A percentile compares a stretch with the other conserved stretches of the same genome.
Evolutionary conservation across 1,139 yeast species (phyloP).

Genomic region (Groenewaldozyma sp.): DNA sequence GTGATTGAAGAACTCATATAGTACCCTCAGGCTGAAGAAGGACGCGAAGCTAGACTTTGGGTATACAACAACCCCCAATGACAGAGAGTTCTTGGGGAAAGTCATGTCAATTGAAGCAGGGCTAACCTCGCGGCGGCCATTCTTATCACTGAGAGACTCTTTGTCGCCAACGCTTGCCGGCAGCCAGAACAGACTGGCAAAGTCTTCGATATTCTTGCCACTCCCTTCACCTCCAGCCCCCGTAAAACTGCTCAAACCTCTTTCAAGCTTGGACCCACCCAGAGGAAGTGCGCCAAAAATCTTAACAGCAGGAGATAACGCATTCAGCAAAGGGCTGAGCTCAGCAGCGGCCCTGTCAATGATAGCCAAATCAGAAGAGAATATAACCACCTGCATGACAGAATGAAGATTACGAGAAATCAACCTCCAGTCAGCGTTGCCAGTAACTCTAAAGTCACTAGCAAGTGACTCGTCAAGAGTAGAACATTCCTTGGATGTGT

Average conservation of each 20-base stretch:
- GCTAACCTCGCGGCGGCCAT: too few species aligned
- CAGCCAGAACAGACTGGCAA: background rate
- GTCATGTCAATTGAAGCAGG: too few species aligned
- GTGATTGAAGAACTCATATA: background rate
- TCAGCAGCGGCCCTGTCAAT: background rate
- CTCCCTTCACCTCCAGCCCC: too few species aligned
- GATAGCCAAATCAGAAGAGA: background rate
- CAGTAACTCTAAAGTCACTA: too few species aligned
- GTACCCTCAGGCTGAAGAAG: background rate
- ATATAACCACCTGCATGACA: background rate
- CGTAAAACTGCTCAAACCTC: too few species aligned
- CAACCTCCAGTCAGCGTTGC: too few species aligned
- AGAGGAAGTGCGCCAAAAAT: background rate
- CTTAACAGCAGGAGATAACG: background rate
- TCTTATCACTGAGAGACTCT: too few species aligned
- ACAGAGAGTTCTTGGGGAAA: too few species aligned
- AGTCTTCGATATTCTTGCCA: background rate
- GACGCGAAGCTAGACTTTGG: background rate
- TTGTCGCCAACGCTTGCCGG: background rate
- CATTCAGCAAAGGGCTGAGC: background rate
- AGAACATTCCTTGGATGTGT: background rate
- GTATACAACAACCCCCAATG: background rate
- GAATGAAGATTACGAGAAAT: background rate
- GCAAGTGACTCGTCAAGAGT: too few species aligned
- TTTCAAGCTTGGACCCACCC: background rate